Evolutionary conservation across 495 filamentous ascomycete genomes (phyloP), one percentile per base, ranked within the genome.

Genomic region (Penicillium riverlandense): DNA sequence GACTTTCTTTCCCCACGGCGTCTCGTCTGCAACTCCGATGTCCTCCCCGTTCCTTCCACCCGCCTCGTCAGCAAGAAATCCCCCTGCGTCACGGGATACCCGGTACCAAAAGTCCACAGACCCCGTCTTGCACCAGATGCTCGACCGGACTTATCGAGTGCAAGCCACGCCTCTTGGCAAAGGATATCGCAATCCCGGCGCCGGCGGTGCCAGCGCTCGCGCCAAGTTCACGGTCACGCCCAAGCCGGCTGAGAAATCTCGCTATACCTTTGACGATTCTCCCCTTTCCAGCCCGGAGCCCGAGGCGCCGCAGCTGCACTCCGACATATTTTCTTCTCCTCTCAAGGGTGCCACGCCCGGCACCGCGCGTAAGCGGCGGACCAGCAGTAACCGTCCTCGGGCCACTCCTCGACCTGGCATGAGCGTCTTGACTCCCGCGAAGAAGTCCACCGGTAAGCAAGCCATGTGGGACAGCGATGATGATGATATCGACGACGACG

Each of bases 81-180:
- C 55, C 48, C 59, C 50, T 40, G 51, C 54, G 52, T 50, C 55
- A 55, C 63, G 56, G 55, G 70, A 50, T 14, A 38, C 45, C 42
- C 44, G 48, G 47, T 43, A 60, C 44, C 50, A 57, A 47, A 70
- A 75, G 62, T 42, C 58, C 69, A 54, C 65, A 15, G 88, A 95
- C 58, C 79, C 83, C 1, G 74, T 98, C 7, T 71, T 98, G 9
- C 92, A 98, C 59, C 84, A 84, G 45, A 72, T 97, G 31, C 79
- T 88, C 7, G 88, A 96, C 67, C 96, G 92, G 59, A 96, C 85
- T 35, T 98, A 94, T 64, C 86, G 94, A 28, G 67, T 98, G 1
- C 85, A 89, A 67, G 90, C 92, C 10, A 98, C 92, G 8, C 94
- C 92, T 0, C 81, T 87, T 40, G 85, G 71, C 44, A 74, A 64